phyloP scores from a whole-genome alignment of 345 rosid species.

The Eutrema heterophyllum region DNA sequence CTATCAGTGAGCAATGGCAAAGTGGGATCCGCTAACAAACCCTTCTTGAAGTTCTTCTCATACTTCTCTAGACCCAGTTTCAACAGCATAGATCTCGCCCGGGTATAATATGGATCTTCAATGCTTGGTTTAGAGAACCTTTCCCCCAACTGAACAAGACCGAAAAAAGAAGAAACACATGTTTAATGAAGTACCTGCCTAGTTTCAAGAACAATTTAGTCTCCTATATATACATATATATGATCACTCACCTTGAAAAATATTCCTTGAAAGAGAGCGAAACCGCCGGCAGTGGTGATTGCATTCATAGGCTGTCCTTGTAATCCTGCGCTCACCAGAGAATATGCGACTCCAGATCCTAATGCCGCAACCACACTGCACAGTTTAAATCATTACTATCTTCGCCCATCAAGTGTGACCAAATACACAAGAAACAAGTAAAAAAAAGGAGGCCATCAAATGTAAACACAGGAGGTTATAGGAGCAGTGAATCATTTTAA shows the following conservation, averaged over 20 bases:
- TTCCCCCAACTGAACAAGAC: constrained; percentile 56
- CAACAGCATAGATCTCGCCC: constrained; percentile 56
- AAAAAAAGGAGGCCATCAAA: not conserved
- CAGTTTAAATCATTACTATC: not conserved
- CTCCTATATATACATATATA: not conserved
- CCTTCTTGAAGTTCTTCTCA: constrained; percentile 87
- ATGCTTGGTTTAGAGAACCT: constrained; percentile 56
- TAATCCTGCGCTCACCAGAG: constrained; percentile 79
- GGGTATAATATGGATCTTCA: constrained; percentile 54
- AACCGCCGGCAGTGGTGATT: constrained; percentile 64
- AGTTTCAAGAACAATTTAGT: constrained; percentile 4
- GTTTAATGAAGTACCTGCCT: not conserved
- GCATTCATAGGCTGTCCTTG: constrained; percentile 71
- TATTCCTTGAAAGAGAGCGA: constrained; percentile 81
- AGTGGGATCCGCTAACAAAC: constrained; percentile 73
- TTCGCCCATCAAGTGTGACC: not conserved
- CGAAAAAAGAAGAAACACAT: not conserved
- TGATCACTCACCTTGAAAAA: constrained; percentile 59
- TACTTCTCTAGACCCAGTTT: constrained; percentile 81
- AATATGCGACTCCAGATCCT: constrained; percentile 85
- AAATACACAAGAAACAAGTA: not conserved
- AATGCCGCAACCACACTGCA: constrained; percentile 95
- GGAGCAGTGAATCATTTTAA: not conserved
- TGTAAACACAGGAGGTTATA: not conserved
- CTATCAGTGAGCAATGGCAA: constrained; percentile 90